Evolutionary conservation across 1,284 basidiomycete species (phyloP).

Genomic region (Cryptococcus maquisensis): DNA sequence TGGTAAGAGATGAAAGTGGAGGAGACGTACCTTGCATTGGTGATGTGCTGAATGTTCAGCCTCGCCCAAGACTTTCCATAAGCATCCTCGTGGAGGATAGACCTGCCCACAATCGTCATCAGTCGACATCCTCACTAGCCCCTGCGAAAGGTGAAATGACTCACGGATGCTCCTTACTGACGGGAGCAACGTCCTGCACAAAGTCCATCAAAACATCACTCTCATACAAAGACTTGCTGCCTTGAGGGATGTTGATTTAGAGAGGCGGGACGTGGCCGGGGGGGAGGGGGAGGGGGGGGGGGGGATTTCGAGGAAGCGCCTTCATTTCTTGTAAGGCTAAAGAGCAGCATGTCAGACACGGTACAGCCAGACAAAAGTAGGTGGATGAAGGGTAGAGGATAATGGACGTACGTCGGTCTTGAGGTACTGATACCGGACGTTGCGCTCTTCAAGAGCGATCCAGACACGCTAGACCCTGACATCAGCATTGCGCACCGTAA

Average conservation of each 20-base stretch:
- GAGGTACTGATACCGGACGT: conserved; percentile 21
- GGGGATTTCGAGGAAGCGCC: conserved; percentile 18
- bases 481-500: not conserved
- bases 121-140: not conserved
- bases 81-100: conserved; percentile 15
- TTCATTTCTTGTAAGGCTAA: conserved; percentile 24
- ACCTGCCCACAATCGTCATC: conserved; percentile 1
- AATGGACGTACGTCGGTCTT: conserved; percentile 20
- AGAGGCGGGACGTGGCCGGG: conserved; percentile 20
- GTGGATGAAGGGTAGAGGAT: not conserved
- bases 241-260: conserved; percentile 7
- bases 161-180: conserved; percentile 20
- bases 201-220: conserved; percentile 20
- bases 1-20: not conserved
- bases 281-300: conserved; percentile 19
- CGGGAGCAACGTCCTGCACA: conserved; percentile 19
- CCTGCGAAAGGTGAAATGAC: not conserved
- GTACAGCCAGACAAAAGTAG: not conserved
- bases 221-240: conserved; percentile 19
- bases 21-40: conserved; percentile 16
- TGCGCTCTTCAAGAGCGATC: conserved; percentile 24
- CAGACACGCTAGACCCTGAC: conserved; percentile 15
- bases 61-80: conserved; percentile 22
- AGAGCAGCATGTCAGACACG: no score
- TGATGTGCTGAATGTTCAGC: conserved; percentile 22